Base-by-base conservation (phyloP, 441 rosid genomes). In the Kokia cookei region DNA sequence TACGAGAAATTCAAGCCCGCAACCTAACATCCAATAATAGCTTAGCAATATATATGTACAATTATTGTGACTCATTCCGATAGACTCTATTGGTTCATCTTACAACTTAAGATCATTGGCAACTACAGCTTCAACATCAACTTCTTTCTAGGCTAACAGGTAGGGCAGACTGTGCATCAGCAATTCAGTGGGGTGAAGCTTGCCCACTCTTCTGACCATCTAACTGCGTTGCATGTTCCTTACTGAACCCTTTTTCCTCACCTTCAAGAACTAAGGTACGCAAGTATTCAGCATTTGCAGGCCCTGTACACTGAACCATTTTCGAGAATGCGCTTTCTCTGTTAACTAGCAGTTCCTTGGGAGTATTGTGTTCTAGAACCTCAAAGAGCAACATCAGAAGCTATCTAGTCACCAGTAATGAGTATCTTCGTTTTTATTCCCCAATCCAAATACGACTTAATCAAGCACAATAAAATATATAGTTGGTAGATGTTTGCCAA, bases 301-400 rank as follows among this genome's bases (percentile, higher is more conserved):
- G 63, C 53, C 93, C 93, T 0, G 96, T 86, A 72, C 90, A 89
- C 54, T 82, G 89, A 72, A 91, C 90, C 92, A 91, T 89, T 77
- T 73, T 82, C 29, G 84, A 84, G 77, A 91, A 88, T 24, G 86
- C 81, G 47, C 88, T 84, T 60, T 75, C 82, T 55, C 84, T 87
- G 19, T 80, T 85, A 61, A 82, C 73, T 69, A 89, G 82, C 84
- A 91, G 78, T 73, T 83, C 78, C 63, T 83, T 82, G 11, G 92
- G 92, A 57, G 82, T 79, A 72, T 79, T 82, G 54, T 85, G 81
- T 69, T 91, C 96, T 75, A 79, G 61, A 77, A 83, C 93, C 95
- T 88, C 37, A 76, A 74, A 51, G 11, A 51, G 43, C 27, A 63
- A 60, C 5, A 68, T 70, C 29, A 51, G 69, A 76, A 15, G 40